These are phyloP conservation scores for Isabelozyma pseudorhagii DNA, from an alignment of 805 yeast species.

Conservation along the genomic window DNA sequence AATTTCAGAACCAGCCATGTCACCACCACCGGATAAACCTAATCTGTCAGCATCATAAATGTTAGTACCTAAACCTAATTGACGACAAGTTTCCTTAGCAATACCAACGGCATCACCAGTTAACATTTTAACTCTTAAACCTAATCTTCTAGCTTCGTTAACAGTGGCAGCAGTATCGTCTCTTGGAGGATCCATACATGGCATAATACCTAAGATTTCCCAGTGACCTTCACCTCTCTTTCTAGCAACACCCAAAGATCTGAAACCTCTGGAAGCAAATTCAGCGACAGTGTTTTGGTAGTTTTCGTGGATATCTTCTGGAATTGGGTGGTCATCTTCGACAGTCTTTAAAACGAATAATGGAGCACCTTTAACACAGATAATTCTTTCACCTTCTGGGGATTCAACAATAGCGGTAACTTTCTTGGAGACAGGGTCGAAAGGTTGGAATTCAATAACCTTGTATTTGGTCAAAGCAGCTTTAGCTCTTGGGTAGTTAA, in stretches of 20 bases:
- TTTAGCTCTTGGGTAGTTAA: conserved; percentile 87
- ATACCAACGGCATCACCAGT: conserved; percentile 99
- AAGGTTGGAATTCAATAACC: conserved; percentile 93
- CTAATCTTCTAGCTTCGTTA: conserved; percentile 83
- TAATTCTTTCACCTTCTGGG: conserved; percentile 91
- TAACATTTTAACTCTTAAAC: conserved; percentile 95
- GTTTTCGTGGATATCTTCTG: conserved; percentile 90
- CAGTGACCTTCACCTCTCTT: conserved; percentile 98
- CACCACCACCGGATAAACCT: conserved; percentile 92
- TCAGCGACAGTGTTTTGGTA: conserved; percentile 97
- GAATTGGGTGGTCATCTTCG: conserved; percentile 95
- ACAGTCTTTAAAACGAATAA: conserved; percentile 94
- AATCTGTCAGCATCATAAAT: conserved; percentile 95
- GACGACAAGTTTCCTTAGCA: conserved; percentile 98
- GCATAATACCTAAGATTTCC: conserved; percentile 98
- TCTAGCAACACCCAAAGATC: conserved; percentile 98
- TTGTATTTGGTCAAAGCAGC: conserved; percentile 89
- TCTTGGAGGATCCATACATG: conserved; percentile 99
- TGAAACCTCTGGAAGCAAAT: conserved; percentile 97
- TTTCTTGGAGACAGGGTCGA: conserved; percentile 96
- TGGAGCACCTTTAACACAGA: conserved; percentile 98
- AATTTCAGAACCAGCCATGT: conserved; percentile 95
- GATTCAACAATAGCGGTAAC: conserved; percentile 94
- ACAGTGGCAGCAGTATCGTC: conserved; percentile 96
- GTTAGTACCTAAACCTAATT: conserved; percentile 94